Evolutionary conservation across 257 asterid genomes (phyloP).

Genomic region (Nemophila menziesii): DNA sequence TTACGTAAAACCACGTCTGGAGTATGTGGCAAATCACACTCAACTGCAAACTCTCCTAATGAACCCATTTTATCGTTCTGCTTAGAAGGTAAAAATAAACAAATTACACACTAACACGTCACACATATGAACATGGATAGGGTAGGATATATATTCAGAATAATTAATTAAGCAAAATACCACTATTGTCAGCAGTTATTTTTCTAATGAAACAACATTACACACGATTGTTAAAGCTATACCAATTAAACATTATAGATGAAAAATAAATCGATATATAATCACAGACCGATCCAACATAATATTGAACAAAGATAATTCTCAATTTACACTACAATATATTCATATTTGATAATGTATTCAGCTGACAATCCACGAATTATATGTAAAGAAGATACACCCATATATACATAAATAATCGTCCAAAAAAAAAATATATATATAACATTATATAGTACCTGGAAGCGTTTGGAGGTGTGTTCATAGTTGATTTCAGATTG

Average conservation of each 20-base stretch:
- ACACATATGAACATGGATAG: too few species aligned
- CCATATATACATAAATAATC: not conserved
- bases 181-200: too few species aligned
- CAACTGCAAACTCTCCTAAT: conserved; percentile 53
- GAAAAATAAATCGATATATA: not conserved
- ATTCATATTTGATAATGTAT: not conserved
- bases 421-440: not conserved
- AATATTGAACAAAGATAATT: not conserved
- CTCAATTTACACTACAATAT: not conserved
- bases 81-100: conserved; percentile 5
- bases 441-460: conserved; percentile 29
- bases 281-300: not conserved
- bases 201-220: too few species aligned
- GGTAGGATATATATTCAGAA: too few species aligned
- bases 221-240: too few species aligned
- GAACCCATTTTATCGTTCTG: conserved; percentile 47
- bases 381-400: not conserved
- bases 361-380: not conserved
- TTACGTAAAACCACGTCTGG: conserved; percentile 61
- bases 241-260: not conserved
- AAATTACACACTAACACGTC: too few species aligned
- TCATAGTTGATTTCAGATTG: conserved; percentile 69
- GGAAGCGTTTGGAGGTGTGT: conserved; percentile 37
- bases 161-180: too few species aligned
- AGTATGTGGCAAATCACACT: conserved; percentile 58